Conservation (phyloP, 2,329 filamentous ascomycete species). For the Xylariaceae sp. region DNA sequence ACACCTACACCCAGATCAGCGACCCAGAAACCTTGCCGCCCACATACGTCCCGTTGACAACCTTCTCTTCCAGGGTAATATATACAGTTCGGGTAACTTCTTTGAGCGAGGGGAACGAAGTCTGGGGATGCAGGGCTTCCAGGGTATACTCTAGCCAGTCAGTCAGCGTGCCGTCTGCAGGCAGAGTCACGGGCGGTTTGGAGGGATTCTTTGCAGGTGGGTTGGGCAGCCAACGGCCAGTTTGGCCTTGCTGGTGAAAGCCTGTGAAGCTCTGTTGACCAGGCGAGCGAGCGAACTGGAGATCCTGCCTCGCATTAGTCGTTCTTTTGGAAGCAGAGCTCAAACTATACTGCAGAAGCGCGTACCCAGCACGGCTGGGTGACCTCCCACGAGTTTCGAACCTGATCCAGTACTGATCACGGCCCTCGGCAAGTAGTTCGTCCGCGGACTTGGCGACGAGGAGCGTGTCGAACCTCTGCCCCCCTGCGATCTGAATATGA, state of each 20-base stretch:
- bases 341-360: conserved; percentile 40
- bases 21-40: conserved; percentile 27
- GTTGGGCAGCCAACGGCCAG: background rate
- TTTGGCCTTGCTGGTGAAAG: background rate
- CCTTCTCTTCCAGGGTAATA: conserved; percentile 39
- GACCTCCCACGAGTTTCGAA: conserved; percentile 47
- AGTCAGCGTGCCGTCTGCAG: conserved; percentile 28
- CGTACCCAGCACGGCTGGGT: conserved; percentile 40
- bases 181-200: conserved; percentile 30
- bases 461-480: conserved; percentile 56
- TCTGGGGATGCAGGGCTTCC: conserved; percentile 28
- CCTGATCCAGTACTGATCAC: conserved; percentile 41
- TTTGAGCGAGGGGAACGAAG: conserved; percentile 34
- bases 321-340: conserved; percentile 9
- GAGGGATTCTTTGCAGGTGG: conserved; percentile 25
- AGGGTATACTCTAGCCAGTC: conserved; percentile 45
- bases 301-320: conserved; percentile 1
- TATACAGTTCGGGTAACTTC: conserved; percentile 47
- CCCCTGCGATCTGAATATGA: conserved; percentile 50
- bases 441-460: conserved; percentile 45
- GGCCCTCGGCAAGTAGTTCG: conserved; percentile 35
- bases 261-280: background rate
- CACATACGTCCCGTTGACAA: conserved; percentile 29
- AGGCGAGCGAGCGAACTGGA: background rate
- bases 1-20: conserved; percentile 33